phyloP scores from a whole-genome alignment of 192 early-diverging fungal genomes.

The Backusella sp. region DNA sequence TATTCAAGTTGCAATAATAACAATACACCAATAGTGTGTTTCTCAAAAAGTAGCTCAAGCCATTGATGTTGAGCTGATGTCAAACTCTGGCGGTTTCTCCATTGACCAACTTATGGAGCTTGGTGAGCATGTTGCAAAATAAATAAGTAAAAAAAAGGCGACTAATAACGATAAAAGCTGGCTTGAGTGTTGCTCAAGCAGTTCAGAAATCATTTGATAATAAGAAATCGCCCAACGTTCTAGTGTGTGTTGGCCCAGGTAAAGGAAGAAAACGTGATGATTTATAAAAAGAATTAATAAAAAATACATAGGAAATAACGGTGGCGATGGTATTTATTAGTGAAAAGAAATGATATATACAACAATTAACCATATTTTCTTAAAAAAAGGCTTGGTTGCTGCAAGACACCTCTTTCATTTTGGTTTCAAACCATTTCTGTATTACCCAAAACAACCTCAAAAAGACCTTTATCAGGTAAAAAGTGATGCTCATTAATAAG shows the following conservation, averaged over 20 bases:
- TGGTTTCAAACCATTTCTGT: conserved; percentile 77
- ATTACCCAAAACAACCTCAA: conserved; percentile 76
- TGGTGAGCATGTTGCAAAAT: conserved; percentile 31
- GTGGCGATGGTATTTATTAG: conserved; percentile 76
- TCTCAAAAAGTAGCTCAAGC: conserved; percentile 64
- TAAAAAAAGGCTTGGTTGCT: conserved; percentile 74
- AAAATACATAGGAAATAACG: conserved; percentile 75
- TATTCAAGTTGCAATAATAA: neutral
- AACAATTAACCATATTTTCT: neutral
- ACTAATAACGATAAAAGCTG: conserved; percentile 53
- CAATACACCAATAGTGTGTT: conserved; percentile 40
- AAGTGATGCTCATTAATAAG: too few species aligned
- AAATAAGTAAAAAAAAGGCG: neutral
- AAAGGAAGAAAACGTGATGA: neutral
- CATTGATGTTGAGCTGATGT: conserved; percentile 88
- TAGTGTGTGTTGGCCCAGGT: conserved; percentile 77
- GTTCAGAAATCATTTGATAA: conserved; percentile 68
- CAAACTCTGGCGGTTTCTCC: conserved; percentile 69
- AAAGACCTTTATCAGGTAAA: conserved; percentile 73
- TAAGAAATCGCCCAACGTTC: conserved; percentile 47
- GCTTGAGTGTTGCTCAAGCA: conserved; percentile 87
- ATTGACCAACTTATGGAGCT: conserved; percentile 85
- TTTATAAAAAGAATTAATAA: neutral
- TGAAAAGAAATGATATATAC: neutral
- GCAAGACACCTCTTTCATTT: conserved; percentile 90